These are phyloP conservation scores for Bothriochloa decipiens DNA, from an alignment of 176 grass and related monocot genomes.

Conservation along the genomic window DNA sequence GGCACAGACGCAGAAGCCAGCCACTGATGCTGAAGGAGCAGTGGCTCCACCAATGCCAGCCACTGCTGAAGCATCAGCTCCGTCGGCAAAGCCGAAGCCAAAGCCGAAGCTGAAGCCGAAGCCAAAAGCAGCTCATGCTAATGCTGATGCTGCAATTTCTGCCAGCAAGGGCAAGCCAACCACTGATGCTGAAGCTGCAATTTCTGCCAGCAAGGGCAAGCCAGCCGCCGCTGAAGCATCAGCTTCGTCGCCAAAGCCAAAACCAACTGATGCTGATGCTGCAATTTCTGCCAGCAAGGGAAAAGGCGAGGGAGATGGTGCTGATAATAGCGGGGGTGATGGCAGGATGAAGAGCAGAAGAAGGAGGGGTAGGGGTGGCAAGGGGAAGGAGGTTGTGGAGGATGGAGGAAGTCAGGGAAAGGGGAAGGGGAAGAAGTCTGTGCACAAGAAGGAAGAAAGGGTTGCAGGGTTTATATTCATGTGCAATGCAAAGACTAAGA, in stretches of 20 bases:
- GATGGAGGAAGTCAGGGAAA: conserved; percentile 3
- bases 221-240: conserved; percentile 16
- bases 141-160: conserved; percentile 9
- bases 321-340: conserved; percentile 9
- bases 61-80: no score
- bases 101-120: no score
- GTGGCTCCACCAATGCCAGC: background rate
- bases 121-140: background rate
- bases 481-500: conserved; percentile 75
- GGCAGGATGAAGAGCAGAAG: conserved; percentile 9
- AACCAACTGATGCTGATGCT: conserved; percentile 14
- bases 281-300: conserved; percentile 12
- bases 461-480: conserved; percentile 73
- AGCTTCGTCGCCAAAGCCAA: conserved; percentile 15
- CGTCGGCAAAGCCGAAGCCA: background rate
- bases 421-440: background rate
- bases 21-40: conserved; percentile 30
- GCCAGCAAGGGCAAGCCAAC: no score
- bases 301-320: conserved; percentile 23
- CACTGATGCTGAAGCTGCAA: background rate
- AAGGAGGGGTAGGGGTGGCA: conserved; percentile 9
- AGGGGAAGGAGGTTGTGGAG: conserved; percentile 23
- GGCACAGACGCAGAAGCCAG: background rate
- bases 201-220: background rate
- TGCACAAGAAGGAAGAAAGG: conserved; percentile 21